Percentiles rank a stretch among this genome's conserved stretches.
phyloP scores from a whole-genome alignment of 2,329 filamentous ascomycete species.

The Ambrosiella beaveri region DNA sequence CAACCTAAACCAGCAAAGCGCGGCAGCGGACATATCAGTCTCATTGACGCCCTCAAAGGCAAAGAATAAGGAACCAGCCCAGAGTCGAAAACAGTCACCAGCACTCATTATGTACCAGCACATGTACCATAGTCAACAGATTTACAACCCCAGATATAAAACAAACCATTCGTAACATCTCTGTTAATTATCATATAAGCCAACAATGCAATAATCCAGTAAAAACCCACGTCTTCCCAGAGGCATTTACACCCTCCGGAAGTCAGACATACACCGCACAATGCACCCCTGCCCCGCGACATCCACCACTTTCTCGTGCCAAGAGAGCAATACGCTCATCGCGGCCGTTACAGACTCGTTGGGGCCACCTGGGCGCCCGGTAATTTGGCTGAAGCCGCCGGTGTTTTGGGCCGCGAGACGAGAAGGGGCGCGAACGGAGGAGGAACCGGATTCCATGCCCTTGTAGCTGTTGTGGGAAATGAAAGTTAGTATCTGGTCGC shows the following conservation, averaged over 20 bases:
- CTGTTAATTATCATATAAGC: neutral
- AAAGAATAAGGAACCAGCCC: neutral
- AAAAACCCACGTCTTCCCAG: neutral
- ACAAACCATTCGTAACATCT: neutral
- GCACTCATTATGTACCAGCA: too few species aligned
- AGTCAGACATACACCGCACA: constrained; percentile 88
- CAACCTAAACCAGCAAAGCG: constrained; percentile 67
- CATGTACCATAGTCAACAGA: too few species aligned
- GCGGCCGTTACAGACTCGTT: constrained; percentile 61
- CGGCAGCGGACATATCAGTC: constrained; percentile 70
- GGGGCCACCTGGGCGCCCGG: constrained; percentile 31
- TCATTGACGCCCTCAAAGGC: constrained; percentile 54
- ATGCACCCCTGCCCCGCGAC: constrained; percentile 83
- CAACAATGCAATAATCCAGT: neutral
- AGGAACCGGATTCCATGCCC: constrained; percentile 50
- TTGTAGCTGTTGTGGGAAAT: constrained; percentile 49
- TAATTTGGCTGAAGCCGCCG: constrained; percentile 67
- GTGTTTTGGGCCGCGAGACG: constrained; percentile 57
- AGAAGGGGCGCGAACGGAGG: constrained; percentile 25
- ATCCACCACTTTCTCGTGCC: constrained; percentile 97
- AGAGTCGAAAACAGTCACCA: too few species aligned
- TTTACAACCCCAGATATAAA: neutral
- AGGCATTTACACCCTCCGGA: constrained; percentile 46
- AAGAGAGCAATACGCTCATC: constrained; percentile 94
- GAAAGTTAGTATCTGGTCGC: neutral